Conservation (phyloP, 257 asterid species). For the Eucommia ulmoides region DNA sequence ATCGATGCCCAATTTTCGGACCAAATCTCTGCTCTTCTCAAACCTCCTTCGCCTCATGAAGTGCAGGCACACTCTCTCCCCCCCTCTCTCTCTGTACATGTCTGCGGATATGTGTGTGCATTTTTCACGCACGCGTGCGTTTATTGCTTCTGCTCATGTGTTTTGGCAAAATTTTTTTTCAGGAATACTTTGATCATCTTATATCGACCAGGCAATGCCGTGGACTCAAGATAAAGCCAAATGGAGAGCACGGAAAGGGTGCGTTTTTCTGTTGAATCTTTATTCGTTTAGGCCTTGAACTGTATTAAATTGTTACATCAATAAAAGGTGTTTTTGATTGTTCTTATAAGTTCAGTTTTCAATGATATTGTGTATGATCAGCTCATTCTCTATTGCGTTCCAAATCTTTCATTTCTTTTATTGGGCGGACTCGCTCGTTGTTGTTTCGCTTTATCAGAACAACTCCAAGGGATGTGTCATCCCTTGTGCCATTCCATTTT, state of each 20-base stretch:
- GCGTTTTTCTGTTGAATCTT: not conserved
- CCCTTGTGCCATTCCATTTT: too few relatives aligned
- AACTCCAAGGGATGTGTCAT: too few relatives aligned
- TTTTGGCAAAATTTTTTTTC: constrained; percentile 13
- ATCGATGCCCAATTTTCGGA: constrained; percentile 34
- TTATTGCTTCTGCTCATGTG: constrained; percentile 2
- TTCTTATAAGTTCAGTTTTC: not conserved
- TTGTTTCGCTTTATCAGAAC: too few relatives aligned
- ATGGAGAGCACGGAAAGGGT: constrained; percentile 64
- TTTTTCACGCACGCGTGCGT: not conserved
- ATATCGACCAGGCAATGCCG: constrained; percentile 31
- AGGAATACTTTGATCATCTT: constrained; percentile 59
- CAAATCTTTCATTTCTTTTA: not conserved
- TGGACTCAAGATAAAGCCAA: constrained; percentile 44
- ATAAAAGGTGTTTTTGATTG: not conserved
- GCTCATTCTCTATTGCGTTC: not conserved
- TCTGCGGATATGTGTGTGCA: too few relatives aligned
- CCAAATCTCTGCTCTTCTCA: constrained; percentile 45
- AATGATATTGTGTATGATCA: not conserved
- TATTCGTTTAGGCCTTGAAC: not conserved
- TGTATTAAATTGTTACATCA: not conserved
- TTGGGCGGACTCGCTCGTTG: too few relatives aligned
- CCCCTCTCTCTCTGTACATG: constrained; percentile 2
- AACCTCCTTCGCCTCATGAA: constrained; percentile 43
- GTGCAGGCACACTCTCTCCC: constrained; percentile 33